These are phyloP conservation scores for Aquilaria agallochum DNA, from an alignment of 441 rosid genomes.

Conservation along the genomic window DNA sequence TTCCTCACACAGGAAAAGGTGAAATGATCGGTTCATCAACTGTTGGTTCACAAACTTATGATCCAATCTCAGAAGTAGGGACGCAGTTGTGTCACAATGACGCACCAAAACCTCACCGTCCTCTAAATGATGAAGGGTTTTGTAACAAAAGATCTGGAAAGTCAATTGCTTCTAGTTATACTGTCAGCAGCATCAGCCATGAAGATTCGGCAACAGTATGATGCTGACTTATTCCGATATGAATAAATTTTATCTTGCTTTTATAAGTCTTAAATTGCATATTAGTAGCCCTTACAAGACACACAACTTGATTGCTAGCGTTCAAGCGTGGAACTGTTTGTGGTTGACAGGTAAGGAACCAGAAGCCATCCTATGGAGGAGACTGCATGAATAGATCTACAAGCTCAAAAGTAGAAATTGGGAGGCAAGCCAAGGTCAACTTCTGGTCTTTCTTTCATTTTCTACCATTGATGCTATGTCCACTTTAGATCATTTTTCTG, in stretches of 20 bases:
- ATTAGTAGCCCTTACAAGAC: background rate
- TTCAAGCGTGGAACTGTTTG: background rate
- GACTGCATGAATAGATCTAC: conserved; percentile 1
- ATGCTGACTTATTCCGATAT: background rate
- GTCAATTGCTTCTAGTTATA: conserved; percentile 16
- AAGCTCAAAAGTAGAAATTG: conserved; percentile 11
- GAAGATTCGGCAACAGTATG: conserved; percentile 17
- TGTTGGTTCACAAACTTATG: conserved; percentile 10
- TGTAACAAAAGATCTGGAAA: conserved; percentile 18
- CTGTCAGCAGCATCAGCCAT: conserved; percentile 6
- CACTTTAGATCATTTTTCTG: too few relatives aligned
- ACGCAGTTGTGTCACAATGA: conserved; percentile 14
- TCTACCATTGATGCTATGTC: background rate
- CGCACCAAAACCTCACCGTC: conserved; percentile 13
- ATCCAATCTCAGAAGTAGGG: conserved; percentile 11
- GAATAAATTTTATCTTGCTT: background rate
- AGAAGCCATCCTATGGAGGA: conserved; percentile 17
- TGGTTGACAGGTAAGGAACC: conserved; percentile 21
- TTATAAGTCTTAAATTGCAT: background rate
- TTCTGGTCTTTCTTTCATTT: conserved; percentile 8
- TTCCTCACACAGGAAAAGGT: conserved; percentile 18
- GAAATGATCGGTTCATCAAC: conserved; percentile 20
- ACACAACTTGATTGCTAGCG: background rate
- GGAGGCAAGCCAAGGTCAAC: conserved; percentile 25
- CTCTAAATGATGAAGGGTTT: conserved; percentile 15